Evolutionary conservation across 2,329 filamentous ascomycete species (phyloP).

Genomic region (Colletotrichum shisoi): DNA sequence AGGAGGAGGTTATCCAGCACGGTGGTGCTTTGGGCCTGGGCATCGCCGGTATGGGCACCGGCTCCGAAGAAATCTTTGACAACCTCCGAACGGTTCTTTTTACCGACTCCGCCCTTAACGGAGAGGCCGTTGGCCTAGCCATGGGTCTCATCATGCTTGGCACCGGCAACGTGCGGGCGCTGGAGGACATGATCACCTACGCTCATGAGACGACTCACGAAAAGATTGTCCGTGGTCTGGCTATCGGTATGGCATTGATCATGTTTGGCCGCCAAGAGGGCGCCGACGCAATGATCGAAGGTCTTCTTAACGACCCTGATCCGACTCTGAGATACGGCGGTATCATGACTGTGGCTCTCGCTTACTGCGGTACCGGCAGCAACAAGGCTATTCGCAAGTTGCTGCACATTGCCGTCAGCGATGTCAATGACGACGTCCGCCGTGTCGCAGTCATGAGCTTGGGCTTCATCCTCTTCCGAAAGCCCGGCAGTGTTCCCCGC

Average conservation of each 20-base stretch:
- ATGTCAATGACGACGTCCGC: slow-evolving; percentile 97
- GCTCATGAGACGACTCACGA: slow-evolving; percentile 98
- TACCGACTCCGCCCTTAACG: slow-evolving; percentile 93
- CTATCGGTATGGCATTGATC: slow-evolving; percentile 95
- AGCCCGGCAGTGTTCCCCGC: slow-evolving; percentile 93
- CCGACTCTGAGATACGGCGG: slow-evolving; percentile 94
- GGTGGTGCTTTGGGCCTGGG: slow-evolving; percentile 93
- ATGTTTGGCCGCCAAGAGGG: slow-evolving; percentile 97
- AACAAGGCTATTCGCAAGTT: slow-evolving; percentile 98
- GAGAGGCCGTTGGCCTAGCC: slow-evolving; percentile 91
- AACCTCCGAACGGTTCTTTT: slow-evolving; percentile 89
- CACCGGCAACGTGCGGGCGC: slow-evolving; percentile 90
- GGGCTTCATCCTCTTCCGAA: slow-evolving; percentile 97
- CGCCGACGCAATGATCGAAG: slow-evolving; percentile 93
- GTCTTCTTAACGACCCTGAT: slow-evolving; percentile 90
- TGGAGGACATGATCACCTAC: slow-evolving; percentile 97
- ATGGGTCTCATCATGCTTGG: slow-evolving; percentile 99
- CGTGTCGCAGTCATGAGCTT: slow-evolving; percentile 96
- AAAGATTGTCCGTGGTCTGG: slow-evolving; percentile 96
- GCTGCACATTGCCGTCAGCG: slow-evolving; percentile 93
- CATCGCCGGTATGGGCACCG: slow-evolving; percentile 97
- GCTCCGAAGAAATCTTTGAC: slow-evolving; percentile 88
- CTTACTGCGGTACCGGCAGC: slow-evolving; percentile 95
- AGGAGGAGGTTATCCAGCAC: slow-evolving; percentile 95
- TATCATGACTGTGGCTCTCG: slow-evolving; percentile 97